Evolutionary conservation across 2,329 filamentous ascomycete species (phyloP), one percentile per base, ranked within the genome.

Genomic region (Colletotrichum phormii): DNA sequence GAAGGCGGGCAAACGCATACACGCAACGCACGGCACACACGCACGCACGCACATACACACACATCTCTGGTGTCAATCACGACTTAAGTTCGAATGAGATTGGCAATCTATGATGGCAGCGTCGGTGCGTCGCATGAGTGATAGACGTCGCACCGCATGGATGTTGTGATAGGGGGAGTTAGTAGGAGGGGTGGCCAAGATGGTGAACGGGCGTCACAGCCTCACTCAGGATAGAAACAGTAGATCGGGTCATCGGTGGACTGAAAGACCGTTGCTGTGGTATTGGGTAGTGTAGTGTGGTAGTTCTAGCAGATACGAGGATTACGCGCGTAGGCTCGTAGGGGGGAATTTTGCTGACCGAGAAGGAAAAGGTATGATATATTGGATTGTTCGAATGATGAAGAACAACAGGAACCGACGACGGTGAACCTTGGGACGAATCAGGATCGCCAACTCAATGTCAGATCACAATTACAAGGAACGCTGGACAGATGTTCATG

Each of bases 201-300:
- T 22, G 6, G 26, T 24, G 49, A 35, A 46, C 51, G 49, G 51
- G 12, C 24, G 53, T 61, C 71, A 72, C 71, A 64, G 71, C 71
- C 71, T 72, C 66, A 33, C 71, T 33, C 66, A 26, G 55, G 55
- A 72, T 72, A 72, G 70, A 70, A 72, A 70, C 70, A 49, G 9
- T 3, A 7, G 42, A 49, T 49, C 42, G 42, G 42, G 42, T 49
- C 18, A 49, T 49, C 42, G 42, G 42, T 49, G 42, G 18, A 49
- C 42, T n/a, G 3, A 22, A 4, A 18, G 42, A 22, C 18, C 42
- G 42, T 49, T 49, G 42, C 42, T 5, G 42, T 49, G 42, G 35
- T 13, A 37, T 12, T 37, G 35, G 11, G 18, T 49, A n/a, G 18
- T 49, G 18, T 11, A 11, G 4, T 4, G 42, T 49, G 6, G 18